These are phyloP conservation scores for Davidsoniella virescens DNA, from an alignment of 2,329 filamentous ascomycete genomes.

Conservation along the genomic window DNA sequence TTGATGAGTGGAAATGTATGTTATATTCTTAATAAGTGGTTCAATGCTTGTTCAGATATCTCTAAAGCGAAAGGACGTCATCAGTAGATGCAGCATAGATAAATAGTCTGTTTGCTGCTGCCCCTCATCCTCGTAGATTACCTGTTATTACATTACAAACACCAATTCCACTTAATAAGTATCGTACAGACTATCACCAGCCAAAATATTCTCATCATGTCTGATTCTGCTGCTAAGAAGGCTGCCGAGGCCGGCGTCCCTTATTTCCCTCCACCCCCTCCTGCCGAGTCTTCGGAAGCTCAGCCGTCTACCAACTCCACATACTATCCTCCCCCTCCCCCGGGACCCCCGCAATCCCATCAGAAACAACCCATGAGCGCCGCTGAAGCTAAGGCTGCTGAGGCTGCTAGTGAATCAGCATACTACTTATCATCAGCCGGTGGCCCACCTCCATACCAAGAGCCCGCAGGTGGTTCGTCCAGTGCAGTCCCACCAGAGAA, in stretches of 20 bases:
- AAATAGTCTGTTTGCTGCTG: too few species aligned
- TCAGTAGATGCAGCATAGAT: too few species aligned
- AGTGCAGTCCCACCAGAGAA: background rate
- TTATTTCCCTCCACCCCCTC: slow-evolving; percentile 13
- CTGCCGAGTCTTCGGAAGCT: slow-evolving; percentile 1
- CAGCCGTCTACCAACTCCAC: slow-evolving; percentile 1
- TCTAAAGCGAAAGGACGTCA: too few species aligned
- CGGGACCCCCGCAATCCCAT: slow-evolving; percentile 7
- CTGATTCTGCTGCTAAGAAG: slow-evolving; percentile 2
- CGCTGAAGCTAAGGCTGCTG: background rate
- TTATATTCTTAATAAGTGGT: too few species aligned
- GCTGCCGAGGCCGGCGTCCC: slow-evolving; percentile 8
- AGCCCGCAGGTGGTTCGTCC: too few species aligned
- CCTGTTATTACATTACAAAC: background rate
- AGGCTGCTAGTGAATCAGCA: slow-evolving; percentile 11
- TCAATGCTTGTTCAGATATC: too few species aligned
- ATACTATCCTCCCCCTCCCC: slow-evolving; percentile 14
- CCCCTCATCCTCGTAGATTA: too few species aligned
- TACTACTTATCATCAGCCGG: background rate
- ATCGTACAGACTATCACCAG: background rate
- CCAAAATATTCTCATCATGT: background rate
- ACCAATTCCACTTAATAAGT: background rate
- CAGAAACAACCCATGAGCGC: slow-evolving; percentile 2
- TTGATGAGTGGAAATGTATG: too few species aligned
- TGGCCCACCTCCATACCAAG: background rate